Percentiles rank a stretch among this genome's conserved stretches.
Evolutionary conservation across 2,329 filamentous ascomycete species (phyloP).

Genomic region (Pseudocercospora cruenta): DNA sequence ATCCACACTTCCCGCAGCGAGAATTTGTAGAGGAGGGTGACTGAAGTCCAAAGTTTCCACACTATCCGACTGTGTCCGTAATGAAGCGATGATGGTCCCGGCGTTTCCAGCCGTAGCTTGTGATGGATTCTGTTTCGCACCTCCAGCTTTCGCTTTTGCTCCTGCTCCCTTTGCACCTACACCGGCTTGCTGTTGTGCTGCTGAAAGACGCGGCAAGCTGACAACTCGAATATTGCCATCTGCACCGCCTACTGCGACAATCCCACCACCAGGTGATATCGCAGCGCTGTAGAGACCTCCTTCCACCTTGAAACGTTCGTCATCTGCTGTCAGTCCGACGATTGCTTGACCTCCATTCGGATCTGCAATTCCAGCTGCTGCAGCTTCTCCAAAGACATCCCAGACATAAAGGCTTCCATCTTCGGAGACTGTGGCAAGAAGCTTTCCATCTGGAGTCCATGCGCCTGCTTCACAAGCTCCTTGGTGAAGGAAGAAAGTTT

Average conservation of each 20-base stretch:
- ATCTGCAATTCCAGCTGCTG: conserved; percentile 63
- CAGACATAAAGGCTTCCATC: conserved; percentile 89
- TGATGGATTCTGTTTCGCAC: conserved; percentile 47
- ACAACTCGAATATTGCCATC: conserved; percentile 84
- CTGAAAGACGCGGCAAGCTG: conserved; percentile 70
- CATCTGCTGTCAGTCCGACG: conserved; percentile 74
- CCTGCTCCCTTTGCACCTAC: conserved; percentile 49
- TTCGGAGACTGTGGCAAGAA: conserved; percentile 87
- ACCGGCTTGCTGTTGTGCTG: conserved; percentile 33
- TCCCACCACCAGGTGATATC: conserved; percentile 75
- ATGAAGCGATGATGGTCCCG: conserved; percentile 76
- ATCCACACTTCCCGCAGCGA: conserved; percentile 67
- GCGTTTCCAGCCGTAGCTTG: conserved; percentile 56
- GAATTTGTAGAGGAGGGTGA: conserved; percentile 61
- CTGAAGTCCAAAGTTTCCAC: conserved; percentile 76
- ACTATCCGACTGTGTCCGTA: conserved; percentile 77
- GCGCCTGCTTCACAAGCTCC: conserved; percentile 82
- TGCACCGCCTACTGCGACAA: conserved; percentile 85
- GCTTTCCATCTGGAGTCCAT: conserved; percentile 84
- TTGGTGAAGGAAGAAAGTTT: conserved; percentile 91
- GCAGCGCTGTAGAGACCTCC: conserved; percentile 89
- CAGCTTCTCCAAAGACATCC: conserved; percentile 83
- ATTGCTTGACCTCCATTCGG: conserved; percentile 62
- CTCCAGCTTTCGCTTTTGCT: conserved; percentile 54
- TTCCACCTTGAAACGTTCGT: conserved; percentile 89